These are phyloP conservation scores for Sporopachydermia cereana DNA, from an alignment of 1,139 yeast genomes.

Conservation along the genomic window DNA sequence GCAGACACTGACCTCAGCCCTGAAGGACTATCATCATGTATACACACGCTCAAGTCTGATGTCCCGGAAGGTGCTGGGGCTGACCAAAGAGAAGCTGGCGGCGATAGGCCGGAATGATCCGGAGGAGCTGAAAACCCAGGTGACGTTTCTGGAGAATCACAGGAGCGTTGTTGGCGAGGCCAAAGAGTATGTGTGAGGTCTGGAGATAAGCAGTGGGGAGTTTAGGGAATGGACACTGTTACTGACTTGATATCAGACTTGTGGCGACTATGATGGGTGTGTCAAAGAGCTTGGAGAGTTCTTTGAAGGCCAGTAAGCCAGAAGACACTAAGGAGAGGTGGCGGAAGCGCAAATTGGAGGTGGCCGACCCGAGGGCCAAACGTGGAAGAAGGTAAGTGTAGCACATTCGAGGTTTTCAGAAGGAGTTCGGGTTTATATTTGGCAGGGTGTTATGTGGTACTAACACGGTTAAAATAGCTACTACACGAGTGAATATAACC, in stretches of 20 bases:
- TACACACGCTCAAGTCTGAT: background rate
- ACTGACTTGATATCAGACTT: background rate
- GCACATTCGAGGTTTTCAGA: background rate
- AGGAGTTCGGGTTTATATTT: background rate
- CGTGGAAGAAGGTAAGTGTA: slow-evolving; percentile 1
- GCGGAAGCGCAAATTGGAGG: background rate
- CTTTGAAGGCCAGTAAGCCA: background rate
- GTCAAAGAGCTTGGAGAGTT: background rate
- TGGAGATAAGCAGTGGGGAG: too few relatives aligned
- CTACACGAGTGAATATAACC: slow-evolving; percentile 2
- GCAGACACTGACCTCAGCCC: background rate
- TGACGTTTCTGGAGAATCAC: background rate
- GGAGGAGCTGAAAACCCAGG: background rate
- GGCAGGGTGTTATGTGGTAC: too few relatives aligned
- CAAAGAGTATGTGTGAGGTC: background rate
- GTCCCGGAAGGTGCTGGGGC: background rate
- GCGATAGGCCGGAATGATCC: background rate
- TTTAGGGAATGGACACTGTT: too few relatives aligned
- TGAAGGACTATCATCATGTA: background rate
- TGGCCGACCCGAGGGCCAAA: background rate
- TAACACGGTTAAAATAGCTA: slow-evolving; percentile 1
- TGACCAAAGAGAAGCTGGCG: slow-evolving; percentile 3
- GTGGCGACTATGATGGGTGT: background rate
- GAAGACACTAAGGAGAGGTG: background rate
- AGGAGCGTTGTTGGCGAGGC: background rate